Base-by-base conservation (phyloP, 2,329 filamentous ascomycete genomes). In the Metarhizium album region DNA sequence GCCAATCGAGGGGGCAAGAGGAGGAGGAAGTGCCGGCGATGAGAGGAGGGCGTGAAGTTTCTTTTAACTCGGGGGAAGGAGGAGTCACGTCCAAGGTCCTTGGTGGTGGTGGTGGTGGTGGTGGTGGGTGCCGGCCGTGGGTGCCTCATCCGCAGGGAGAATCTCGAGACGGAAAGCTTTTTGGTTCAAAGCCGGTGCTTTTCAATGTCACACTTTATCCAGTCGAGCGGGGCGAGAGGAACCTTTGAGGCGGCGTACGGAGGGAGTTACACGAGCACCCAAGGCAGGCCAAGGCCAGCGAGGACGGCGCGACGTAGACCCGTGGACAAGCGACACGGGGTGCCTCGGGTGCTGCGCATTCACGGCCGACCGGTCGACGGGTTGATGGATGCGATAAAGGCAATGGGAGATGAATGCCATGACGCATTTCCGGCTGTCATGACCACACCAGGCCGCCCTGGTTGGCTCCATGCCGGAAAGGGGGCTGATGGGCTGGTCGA, bases 341-440 rank as follows among this genome's bases (percentile, higher is more conserved):
- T 29, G 27, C 27, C 27, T 29, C 3, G 7, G 27, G 27, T 29
- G 27, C 27, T 29, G 27, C 9, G 9, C 6, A 8, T 8, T 9
- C 11, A 29, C 27, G 7, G 16, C 18, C 6, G 37, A 20, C 16
- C 43, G n/a, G n/a, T 42, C 6, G 45, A 20, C n/a, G 31, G 27
- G n/a, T n/a, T n/a, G n/a, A n/a, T n/a, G 14, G 49, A 20, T 35
- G 46, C 49, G 49, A 51, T 48, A 51, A 45, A 48, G 40, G 31
- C 29, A 45, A 13, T 23, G 0, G 9, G 24, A 47, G 16, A 51
- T n/a, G n/a, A n/a, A n/a, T 27, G 55, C 51, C 43, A 59, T 63
- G 61, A 62, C 60, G 60, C 60, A 62, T 60, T 62, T 60, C 55
- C 47, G 47, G 54, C 53, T 63, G 58, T 61, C 59, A 60, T 55